A percentile compares a stretch with the other conserved stretches of the same genome.
Conservation (phyloP, 179 eudicot species). For the Corrigiola litoralis region DNA sequence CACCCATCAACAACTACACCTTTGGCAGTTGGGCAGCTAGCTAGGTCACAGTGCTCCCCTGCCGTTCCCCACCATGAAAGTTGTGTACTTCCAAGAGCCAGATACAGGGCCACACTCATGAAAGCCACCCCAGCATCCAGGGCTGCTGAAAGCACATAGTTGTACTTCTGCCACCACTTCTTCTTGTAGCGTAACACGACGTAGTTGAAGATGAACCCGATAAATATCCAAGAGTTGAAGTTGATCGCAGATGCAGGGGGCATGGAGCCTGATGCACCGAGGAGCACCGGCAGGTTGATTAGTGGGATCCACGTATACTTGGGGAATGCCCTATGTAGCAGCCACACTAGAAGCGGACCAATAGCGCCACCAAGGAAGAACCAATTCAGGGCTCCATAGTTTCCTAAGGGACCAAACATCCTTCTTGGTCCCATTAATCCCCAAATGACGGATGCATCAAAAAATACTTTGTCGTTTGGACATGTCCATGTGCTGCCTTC, state of each 20-base stretch:
- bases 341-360: constrained; percentile 42
- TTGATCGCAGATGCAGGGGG: constrained; percentile 78
- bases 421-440: constrained; percentile 69
- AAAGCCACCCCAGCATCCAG: constrained; percentile 74
- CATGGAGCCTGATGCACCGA: constrained; percentile 55
- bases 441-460: constrained; percentile 80
- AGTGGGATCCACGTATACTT: constrained; percentile 50
- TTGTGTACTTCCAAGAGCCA: constrained; percentile 33
- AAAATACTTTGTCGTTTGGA: constrained; percentile 55
- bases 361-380: constrained; percentile 52
- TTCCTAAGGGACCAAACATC: constrained; percentile 55
- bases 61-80: constrained; percentile 60
- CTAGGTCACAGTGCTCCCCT: constrained; percentile 61
- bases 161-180: constrained; percentile 78
- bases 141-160: constrained; percentile 66
- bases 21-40: constrained; percentile 67
- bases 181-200: constrained; percentile 47
- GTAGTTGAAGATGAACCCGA: constrained; percentile 55
- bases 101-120: constrained; percentile 59
- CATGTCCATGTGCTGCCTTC: constrained; percentile 74
- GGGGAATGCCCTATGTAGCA: constrained; percentile 55
- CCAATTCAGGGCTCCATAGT: constrained; percentile 57
- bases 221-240: constrained; percentile 51
- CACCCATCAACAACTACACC: constrained; percentile 57
- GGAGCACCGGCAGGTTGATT: constrained; percentile 62